phyloP scores from a whole-genome alignment of 129 eudicot species.

The Chrysanthemum lavandulifolium region DNA sequence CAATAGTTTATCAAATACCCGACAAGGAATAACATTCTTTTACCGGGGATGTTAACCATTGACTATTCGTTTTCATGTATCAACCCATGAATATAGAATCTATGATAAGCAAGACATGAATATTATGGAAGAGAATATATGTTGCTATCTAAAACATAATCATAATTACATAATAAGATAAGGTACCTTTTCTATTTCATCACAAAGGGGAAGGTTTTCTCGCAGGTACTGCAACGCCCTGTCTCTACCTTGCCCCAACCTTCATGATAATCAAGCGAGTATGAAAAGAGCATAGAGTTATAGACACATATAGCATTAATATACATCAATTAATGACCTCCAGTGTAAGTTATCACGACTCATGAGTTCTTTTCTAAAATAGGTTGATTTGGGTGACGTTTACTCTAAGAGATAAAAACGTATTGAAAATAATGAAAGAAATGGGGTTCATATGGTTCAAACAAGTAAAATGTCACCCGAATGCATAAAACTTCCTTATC shows the following conservation, averaged over 20 bases:
- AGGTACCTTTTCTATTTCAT: constrained; percentile 87
- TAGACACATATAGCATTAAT: neutral
- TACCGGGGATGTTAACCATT: neutral
- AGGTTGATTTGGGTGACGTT: neutral
- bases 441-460: neutral
- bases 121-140: neutral
- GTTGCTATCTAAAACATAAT: neutral
- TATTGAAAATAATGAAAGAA: neutral
- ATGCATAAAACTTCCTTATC: neutral
- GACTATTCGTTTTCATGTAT: neutral
- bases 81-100: neutral
- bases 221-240: constrained; percentile 73
- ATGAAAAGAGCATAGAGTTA: neutral
- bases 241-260: constrained; percentile 99
- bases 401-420: neutral
- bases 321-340: neutral
- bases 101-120: constrained; percentile 10
- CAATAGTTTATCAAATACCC: neutral
- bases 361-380: neutral
- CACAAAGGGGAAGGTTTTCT: constrained; percentile 73
- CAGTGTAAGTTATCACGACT: neutral
- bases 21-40: neutral
- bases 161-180: neutral
- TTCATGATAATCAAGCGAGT: constrained; percentile 21
- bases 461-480: neutral